These are phyloP conservation scores for Cyphellophora attinorum DNA, from an alignment of 2,329 filamentous ascomycete genomes.

Conservation along the genomic window DNA sequence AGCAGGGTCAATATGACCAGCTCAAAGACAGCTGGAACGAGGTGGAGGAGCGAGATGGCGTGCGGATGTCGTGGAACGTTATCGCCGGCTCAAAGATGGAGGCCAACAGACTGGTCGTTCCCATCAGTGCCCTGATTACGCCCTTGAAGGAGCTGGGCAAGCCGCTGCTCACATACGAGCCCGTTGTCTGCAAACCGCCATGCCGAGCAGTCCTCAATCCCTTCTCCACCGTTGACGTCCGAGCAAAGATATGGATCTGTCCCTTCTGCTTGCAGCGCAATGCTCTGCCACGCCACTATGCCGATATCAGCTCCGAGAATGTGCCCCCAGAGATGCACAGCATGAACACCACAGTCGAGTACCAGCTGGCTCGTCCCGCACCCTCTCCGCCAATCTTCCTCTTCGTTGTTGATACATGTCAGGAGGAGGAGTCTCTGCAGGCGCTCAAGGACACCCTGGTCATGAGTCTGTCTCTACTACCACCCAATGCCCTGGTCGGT, in stretches of 20 bases:
- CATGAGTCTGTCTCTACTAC: constrained; percentile 55
- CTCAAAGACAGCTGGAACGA: constrained; percentile 95
- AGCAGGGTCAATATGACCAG: constrained; percentile 59
- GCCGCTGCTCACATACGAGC: constrained; percentile 86
- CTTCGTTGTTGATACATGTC: constrained; percentile 60
- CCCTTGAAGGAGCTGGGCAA: constrained; percentile 92
- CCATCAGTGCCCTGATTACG: constrained; percentile 92
- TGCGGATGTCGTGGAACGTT: constrained; percentile 96
- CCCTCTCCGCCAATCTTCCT: constrained; percentile 58
- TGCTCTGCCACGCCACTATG: constrained; percentile 56
- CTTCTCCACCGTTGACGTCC: constrained; percentile 68
- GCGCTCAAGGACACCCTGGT: constrained; percentile 58
- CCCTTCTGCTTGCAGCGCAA: constrained; percentile 60
- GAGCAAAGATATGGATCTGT: constrained; percentile 59
- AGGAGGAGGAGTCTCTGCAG: constrained; percentile 59
- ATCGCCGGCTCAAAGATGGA: constrained; percentile 98
- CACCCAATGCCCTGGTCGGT: constrained; percentile 54
- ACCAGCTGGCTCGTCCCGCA: constrained; percentile 52
- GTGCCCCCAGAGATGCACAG: constrained; percentile 59
- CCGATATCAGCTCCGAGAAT: constrained; percentile 57
- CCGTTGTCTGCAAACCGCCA: constrained; percentile 90
- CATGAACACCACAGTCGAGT: constrained; percentile 57
- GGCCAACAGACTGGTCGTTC: constrained; percentile 87
- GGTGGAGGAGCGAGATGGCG: constrained; percentile 90
- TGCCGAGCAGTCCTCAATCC: constrained; percentile 95